phyloP scores from a whole-genome alignment of 768 basidiomycete genomes.

The Mycena galericulata region DNA sequence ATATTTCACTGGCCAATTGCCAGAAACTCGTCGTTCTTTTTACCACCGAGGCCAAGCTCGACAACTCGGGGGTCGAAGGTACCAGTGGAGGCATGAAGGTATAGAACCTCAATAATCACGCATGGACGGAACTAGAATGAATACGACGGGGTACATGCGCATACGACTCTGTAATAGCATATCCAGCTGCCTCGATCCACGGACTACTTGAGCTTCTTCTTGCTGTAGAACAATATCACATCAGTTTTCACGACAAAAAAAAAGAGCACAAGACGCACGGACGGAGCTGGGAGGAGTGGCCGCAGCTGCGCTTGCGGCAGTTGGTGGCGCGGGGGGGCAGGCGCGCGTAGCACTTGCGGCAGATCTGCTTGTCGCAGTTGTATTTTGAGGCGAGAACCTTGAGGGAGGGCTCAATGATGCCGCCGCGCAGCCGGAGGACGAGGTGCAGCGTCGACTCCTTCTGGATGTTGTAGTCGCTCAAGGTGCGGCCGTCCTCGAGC shows the following conservation, averaged over 20 bases:
- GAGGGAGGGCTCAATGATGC: conserved; percentile 98
- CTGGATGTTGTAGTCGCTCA: conserved; percentile 98
- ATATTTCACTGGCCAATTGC: not conserved
- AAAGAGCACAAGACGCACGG: conserved; percentile 64
- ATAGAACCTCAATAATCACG: too few relatives aligned
- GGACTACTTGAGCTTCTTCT: conserved; percentile 97
- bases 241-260: conserved; percentile 17
- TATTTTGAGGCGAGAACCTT: conserved; percentile 97
- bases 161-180: too few relatives aligned
- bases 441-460: conserved; percentile 97
- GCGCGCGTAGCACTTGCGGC: conserved; percentile 99
- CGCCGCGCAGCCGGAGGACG: conserved; percentile 86
- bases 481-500: conserved; percentile 96
- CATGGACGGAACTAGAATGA: too few relatives aligned
- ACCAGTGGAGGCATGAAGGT: too few relatives aligned
- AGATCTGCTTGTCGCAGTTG: conserved; percentile 99
- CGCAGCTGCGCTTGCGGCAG: conserved; percentile 96
- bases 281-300: conserved; percentile 91
- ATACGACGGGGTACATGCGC: too few relatives aligned
- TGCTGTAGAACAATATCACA: conserved; percentile 62
- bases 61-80: too few relatives aligned
- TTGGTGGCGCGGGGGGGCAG: conserved; percentile 99
- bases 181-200: too few relatives aligned
- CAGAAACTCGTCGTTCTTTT: too few relatives aligned
- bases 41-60: too few relatives aligned